Evolutionary conservation across 2,329 filamentous ascomycete species (phyloP), one percentile per base, ranked within the genome.

Genomic region (Penicillium sp.): DNA sequence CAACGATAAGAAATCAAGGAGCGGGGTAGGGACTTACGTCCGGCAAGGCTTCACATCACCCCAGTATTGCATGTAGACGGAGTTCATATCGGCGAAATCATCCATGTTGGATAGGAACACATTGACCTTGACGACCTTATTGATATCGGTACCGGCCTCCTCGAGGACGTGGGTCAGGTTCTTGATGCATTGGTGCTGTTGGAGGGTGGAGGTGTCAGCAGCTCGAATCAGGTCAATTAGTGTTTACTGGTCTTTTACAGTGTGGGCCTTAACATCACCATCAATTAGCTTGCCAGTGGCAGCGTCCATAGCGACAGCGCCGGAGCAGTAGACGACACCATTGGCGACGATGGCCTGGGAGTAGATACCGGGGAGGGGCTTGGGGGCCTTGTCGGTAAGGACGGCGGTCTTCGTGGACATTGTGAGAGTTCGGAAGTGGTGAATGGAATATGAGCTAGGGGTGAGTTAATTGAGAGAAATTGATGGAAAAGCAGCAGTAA

Each of bases 21-120:
- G 19, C 2, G 33, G 19, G 23, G 25, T 23, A 31, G 10, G 21
- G 33, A 68, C 69, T 60, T 56, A 73, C 69, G 69, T 70, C 42
- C 70, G 63, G 49, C 66, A 69, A 9, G 91, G 91, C 84, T 91
- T 93, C 10, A 73, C 61, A 59, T 72, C 73, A 1, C 71, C 70
- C 71, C 69, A 93, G 82, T 87, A 91, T 78, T 91, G 88, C 75
- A 87, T 88, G 75, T 94, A 96, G 71, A 90, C 89, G 65, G 82
- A 82, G 78, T 96, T 96, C 89, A 96, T 91, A 73, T 86, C 86
- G 74, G 77, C 80, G 68, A 89, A 89, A 69, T 89, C 79, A 47
- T 82, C 77, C 86, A 90, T 89, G 57, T 82, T 80, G 1, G 82
- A 84, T 21, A 90, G 70, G 68, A 86, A 90, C 27, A 89, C 78